phyloP scores from a whole-genome alignment of 129 eudicot genomes.

The Kitagawia praeruptora region DNA sequence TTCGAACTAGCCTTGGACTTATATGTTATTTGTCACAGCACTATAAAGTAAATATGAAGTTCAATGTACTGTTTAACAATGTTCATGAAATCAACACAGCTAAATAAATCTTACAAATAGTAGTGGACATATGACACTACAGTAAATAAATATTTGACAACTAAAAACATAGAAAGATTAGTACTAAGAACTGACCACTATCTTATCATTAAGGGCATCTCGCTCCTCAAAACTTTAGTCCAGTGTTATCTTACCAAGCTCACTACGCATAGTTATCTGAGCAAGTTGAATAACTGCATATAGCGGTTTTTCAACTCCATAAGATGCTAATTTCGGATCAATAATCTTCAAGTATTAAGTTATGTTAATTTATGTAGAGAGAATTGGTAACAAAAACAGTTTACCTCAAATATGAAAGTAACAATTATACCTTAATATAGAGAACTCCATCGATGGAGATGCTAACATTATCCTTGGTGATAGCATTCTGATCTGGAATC shows the following conservation, averaged over 20 bases:
- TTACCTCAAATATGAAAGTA: not conserved
- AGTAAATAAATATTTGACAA: not conserved
- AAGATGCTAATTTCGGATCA: conserved; percentile 78
- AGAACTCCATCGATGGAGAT: conserved; percentile 76
- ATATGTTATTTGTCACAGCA: not conserved
- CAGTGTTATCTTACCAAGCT: conserved; percentile 79
- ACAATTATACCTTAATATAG: conserved; percentile 51
- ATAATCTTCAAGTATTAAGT: conserved; percentile 33
- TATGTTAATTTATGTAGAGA: not conserved
- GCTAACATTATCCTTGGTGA: conserved; percentile 86
- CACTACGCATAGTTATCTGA: conserved; percentile 98
- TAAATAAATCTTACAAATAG: not conserved
- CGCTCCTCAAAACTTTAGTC: conserved; percentile 96
- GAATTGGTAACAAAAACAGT: not conserved
- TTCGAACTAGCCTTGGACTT: too few species aligned
- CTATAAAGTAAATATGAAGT: not conserved
- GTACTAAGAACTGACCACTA: conserved; percentile 65
- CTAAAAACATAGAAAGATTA: not conserved
- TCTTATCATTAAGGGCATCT: conserved; percentile 68
- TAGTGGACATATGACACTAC: not conserved
- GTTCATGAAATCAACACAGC: not conserved
- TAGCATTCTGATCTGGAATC: conserved; percentile 76
- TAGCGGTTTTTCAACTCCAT: conserved; percentile 79
- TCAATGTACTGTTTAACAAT: not conserved
- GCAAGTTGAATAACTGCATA: conserved; percentile 90